phyloP scores from a whole-genome alignment of 345 rosid species.

The sweet orange (Citrus sinensis) region DVS_A1.0 CM039168.1:28825001-28825500 shows the following conservation, averaged over 20 bases:
- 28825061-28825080: accelerated
- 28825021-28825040: too few relatives aligned
- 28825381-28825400: neutral
- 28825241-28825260: too few relatives aligned
- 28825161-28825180: too few relatives aligned
- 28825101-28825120: accelerated
- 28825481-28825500: slow-evolving; percentile 18
- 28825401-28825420: neutral
- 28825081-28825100: too few relatives aligned
- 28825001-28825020: too few relatives aligned
- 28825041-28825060: too few relatives aligned
- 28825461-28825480: slow-evolving; percentile 3
- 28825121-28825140: too few relatives aligned
- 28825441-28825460: neutral
- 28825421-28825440: neutral
- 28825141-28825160: too few relatives aligned
- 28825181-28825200: too few relatives aligned
- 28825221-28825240: accelerated
- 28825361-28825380: neutral
- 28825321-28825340: neutral
- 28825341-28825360: too few relatives aligned
- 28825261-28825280: neutral
- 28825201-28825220: too few relatives aligned
- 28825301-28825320: neutral
- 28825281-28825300: neutral